Evolutionary conservation across 768 basidiomycete species (phyloP).

Genomic region (Cytidiella melzeri): DNA sequence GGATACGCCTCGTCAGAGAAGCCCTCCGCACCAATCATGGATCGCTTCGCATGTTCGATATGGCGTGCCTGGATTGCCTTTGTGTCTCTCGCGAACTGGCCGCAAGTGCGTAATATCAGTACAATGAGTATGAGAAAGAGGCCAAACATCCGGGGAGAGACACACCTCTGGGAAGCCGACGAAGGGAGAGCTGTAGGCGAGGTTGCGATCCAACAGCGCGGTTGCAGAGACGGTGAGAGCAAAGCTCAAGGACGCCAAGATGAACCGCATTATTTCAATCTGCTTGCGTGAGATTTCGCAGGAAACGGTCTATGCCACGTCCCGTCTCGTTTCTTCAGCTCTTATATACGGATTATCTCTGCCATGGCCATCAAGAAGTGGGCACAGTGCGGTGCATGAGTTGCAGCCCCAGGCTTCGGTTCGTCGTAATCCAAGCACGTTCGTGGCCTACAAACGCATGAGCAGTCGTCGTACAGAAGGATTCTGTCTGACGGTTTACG

Average conservation of each 20-base stretch:
- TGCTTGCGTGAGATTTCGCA: no score
- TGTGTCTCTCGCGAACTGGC: slow-evolving; percentile 37
- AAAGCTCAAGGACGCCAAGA: background rate
- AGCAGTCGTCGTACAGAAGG: no score
- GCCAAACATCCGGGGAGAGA: background rate
- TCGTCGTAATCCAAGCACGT: background rate
- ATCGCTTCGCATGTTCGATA: slow-evolving; percentile 29
- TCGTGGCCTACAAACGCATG: background rate
- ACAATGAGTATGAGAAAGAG: background rate
- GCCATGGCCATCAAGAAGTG: no score
- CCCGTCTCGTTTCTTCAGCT: no score
- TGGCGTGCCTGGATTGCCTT: slow-evolving; percentile 31
- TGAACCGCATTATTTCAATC: slow-evolving; percentile 7
- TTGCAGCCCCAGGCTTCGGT: background rate
- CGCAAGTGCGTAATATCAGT: background rate
- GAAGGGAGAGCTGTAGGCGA: slow-evolving; percentile 14
- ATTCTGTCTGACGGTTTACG: no score
- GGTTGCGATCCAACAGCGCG: slow-evolving; percentile 10
- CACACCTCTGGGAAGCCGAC: slow-evolving; percentile 9
- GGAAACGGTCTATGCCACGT: no score
- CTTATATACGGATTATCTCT: no score
- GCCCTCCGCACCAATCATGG: slow-evolving; percentile 28
- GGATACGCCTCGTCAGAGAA: slow-evolving; percentile 47
- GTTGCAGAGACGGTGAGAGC: slow-evolving; percentile 9
- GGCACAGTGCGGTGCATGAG: background rate